A percentile compares a stretch with the other conserved stretches of the same genome.
Conservation (phyloP, 2,329 filamentous ascomycete genomes). For the Dryadomyces quercivorus region DNA sequence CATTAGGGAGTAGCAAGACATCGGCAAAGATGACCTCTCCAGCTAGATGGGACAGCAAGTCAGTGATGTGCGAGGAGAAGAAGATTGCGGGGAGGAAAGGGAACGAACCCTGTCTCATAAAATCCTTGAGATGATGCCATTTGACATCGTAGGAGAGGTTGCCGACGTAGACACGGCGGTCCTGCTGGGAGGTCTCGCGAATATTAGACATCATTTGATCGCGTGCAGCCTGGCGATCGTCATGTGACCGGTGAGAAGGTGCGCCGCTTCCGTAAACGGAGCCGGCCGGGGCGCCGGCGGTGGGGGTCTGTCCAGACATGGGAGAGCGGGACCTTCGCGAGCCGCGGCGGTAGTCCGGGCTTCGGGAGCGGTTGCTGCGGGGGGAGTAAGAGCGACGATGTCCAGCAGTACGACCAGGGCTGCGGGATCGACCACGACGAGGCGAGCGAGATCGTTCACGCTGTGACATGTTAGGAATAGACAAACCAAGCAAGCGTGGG, state of each 20-base stretch:
- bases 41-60: slow-evolving; percentile 47
- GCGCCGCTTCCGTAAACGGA: slow-evolving; percentile 46
- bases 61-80: background rate
- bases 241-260: slow-evolving; percentile 60
- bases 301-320: slow-evolving; percentile 64
- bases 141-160: slow-evolving; percentile 99
- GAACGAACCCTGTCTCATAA: slow-evolving; percentile 84
- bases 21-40: slow-evolving; percentile 99
- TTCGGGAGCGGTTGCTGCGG: slow-evolving; percentile 61
- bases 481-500: slow-evolving; percentile 9
- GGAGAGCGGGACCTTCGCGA: slow-evolving; percentile 71
- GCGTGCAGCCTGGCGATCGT: slow-evolving; percentile 72
- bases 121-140: slow-evolving; percentile 99
- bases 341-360: slow-evolving; percentile 65
- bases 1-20: slow-evolving; percentile 98
- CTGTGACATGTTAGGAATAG: slow-evolving; percentile 33
- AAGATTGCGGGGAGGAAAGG: background rate
- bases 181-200: slow-evolving; percentile 90
- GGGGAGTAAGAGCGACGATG: slow-evolving; percentile 69
- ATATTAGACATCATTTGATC: slow-evolving; percentile 95
- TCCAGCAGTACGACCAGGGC: slow-evolving; percentile 51
- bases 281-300: slow-evolving; percentile 54
- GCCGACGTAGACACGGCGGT: slow-evolving; percentile 98
- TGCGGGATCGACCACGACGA: slow-evolving; percentile 71
- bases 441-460: slow-evolving; percentile 75